phyloP scores from a whole-genome alignment of 1,284 basidiomycete genomes.

The Bondarzewia mesenterica region DNA sequence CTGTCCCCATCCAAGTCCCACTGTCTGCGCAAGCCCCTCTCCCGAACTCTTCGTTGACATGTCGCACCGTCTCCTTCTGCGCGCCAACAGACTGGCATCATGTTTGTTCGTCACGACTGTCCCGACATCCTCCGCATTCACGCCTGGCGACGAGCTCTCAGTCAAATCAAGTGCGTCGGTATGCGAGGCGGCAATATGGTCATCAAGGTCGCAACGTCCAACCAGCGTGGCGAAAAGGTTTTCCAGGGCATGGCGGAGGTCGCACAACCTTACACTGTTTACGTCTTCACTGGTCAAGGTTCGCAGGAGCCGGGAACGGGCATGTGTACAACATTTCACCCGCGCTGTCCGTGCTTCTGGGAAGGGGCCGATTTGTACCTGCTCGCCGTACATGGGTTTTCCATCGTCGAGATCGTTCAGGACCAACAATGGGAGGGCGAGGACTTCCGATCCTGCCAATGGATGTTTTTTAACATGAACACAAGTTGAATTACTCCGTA shows the following conservation, averaged over 20 bases:
- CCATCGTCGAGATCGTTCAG: slow-evolving; percentile 97
- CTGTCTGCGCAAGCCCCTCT: slow-evolving; percentile 45
- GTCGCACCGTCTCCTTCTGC: slow-evolving; percentile 49
- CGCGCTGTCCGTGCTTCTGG: slow-evolving; percentile 93
- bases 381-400: slow-evolving; percentile 93
- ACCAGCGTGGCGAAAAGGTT: slow-evolving; percentile 84
- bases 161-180: slow-evolving; percentile 87
- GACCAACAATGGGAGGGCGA: slow-evolving; percentile 94
- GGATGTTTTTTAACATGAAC: no score
- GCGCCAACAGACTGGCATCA: slow-evolving; percentile 64
- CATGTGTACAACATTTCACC: slow-evolving; percentile 93
- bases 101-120: slow-evolving; percentile 8
- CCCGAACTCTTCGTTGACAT: slow-evolving; percentile 71
- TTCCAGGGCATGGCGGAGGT: slow-evolving; percentile 91
- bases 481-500: no score
- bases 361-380: slow-evolving; percentile 93
- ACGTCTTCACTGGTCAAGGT: slow-evolving; percentile 98
- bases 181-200: slow-evolving; percentile 93
- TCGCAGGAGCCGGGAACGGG: slow-evolving; percentile 99
- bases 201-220: slow-evolving; percentile 85
- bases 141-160: slow-evolving; percentile 66
- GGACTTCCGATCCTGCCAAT: no score
- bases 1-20: slow-evolving; percentile 37
- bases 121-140: no score
- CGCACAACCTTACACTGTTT: slow-evolving; percentile 86